Conservation (phyloP, 2,329 filamentous ascomycete species). For the Beauveria brongniartii region DNA sequence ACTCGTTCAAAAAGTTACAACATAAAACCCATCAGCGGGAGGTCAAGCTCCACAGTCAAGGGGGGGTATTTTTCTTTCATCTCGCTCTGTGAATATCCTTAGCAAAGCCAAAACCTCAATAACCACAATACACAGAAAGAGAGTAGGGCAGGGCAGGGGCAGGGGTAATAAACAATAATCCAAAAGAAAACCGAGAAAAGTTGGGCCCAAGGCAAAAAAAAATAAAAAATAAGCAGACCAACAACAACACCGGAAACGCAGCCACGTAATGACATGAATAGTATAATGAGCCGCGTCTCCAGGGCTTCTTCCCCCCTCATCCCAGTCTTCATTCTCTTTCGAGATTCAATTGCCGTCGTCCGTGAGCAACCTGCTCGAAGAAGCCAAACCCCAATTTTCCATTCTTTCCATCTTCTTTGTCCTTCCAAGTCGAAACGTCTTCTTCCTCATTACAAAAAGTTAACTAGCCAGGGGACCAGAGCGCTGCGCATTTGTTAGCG, state of each 20-base stretch:
- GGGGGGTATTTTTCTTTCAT: constrained; percentile 10
- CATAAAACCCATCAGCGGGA: neutral
- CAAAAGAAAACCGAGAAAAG: constrained; percentile 8
- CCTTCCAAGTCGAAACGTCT: neutral
- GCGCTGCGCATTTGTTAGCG: constrained; percentile 26
- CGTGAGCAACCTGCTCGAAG: neutral
- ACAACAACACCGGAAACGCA: constrained; percentile 10
- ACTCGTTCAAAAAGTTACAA: neutral
- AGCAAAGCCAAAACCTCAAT: constrained; percentile 2
- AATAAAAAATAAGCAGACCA: constrained; percentile 4
- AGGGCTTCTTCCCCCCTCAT: neutral
- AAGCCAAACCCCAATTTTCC: neutral
- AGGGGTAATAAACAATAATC: constrained; percentile 10
- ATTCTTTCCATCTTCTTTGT: neutral
- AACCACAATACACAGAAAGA: constrained; percentile 9
- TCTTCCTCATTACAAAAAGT: constrained; percentile 32
- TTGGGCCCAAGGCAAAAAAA: constrained; percentile 6
- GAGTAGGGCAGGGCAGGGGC: neutral
- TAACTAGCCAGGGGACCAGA: constrained; percentile 44
- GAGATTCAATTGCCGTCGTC: neutral
- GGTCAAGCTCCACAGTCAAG: neutral
- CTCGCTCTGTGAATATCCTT: constrained; percentile 12
- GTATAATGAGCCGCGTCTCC: neutral
- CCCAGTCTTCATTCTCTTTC: neutral
- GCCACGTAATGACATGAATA: constrained; percentile 12